Evolutionary conservation across 352 stramenopile species (phyloP).

Genomic region (Phytophthora cryptogea): DNA sequence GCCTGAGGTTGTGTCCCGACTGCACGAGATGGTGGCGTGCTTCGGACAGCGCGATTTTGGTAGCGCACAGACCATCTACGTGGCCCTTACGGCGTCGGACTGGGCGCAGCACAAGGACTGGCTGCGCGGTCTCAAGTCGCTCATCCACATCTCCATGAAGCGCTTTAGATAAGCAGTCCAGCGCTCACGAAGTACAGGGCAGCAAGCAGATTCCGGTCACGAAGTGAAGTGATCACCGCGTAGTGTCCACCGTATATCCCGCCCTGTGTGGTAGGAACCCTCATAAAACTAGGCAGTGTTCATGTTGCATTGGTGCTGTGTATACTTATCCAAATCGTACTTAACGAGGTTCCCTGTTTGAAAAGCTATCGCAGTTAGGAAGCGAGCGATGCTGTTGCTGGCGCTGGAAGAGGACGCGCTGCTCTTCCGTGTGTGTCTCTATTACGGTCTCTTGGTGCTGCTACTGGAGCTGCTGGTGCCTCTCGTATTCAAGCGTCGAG

Average conservation of each 20-base stretch:
- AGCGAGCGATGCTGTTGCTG: constrained; percentile 45
- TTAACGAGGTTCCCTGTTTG: background rate
- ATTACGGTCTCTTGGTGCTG: constrained; percentile 56
- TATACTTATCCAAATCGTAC: background rate
- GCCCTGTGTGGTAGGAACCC: constrained; percentile 5
- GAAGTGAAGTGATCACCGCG: constrained; percentile 16
- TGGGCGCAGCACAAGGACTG: constrained; percentile 98
- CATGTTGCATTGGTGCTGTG: background rate
- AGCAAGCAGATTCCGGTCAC: constrained; percentile 17
- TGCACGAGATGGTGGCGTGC: constrained; percentile 83
- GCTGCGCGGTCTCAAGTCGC: constrained; percentile 96
- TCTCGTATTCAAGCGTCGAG: constrained; percentile 55
- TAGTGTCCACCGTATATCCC: constrained; percentile 7
- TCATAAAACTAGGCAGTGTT: constrained; percentile 25
- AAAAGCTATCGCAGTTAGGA: background rate
- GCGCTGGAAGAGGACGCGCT: constrained; percentile 56
- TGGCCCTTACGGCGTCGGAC: constrained; percentile 90
- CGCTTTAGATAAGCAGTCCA: constrained; percentile 78
- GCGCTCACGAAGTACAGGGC: constrained; percentile 8
- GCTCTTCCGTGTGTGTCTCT: constrained; percentile 59
- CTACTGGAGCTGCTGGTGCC: constrained; percentile 56
- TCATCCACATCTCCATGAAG: constrained; percentile 95
- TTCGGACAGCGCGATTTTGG: constrained; percentile 83
- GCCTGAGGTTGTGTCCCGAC: constrained; percentile 63
- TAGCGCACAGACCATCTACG: constrained; percentile 86